Evolutionary conservation across 2,329 filamentous ascomycete species (phyloP).

Genomic region (Albophoma yamanashiensis): DNA sequence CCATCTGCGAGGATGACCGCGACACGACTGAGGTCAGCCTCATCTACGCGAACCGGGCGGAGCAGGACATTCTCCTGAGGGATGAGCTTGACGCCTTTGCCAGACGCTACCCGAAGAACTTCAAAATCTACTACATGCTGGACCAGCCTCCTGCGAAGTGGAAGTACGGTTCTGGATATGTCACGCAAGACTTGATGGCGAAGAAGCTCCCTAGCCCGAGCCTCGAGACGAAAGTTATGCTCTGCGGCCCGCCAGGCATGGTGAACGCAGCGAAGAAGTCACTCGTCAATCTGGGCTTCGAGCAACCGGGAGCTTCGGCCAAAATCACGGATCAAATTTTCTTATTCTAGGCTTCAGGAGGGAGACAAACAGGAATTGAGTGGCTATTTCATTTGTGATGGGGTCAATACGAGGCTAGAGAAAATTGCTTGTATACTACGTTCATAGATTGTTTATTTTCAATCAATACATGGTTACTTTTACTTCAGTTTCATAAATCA

Average conservation of each 20-base stretch:
- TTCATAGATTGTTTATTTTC: neutral
- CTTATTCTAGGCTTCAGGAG: conserved; percentile 26
- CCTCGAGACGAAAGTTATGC: conserved; percentile 38
- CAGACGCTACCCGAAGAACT: conserved; percentile 36
- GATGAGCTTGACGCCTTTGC: conserved; percentile 44
- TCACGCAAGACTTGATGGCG: conserved; percentile 38
- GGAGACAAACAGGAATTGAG: neutral
- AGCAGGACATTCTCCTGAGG: conserved; percentile 49
- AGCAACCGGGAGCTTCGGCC: conserved; percentile 34
- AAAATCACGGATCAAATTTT: conserved; percentile 48
- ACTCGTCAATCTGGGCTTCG: conserved; percentile 37
- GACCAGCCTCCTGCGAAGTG: conserved; percentile 35
- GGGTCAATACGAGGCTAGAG: neutral
- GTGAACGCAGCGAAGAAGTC: conserved; percentile 43
- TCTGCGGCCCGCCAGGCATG: conserved; percentile 54
- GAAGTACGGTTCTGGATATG: conserved; percentile 36
- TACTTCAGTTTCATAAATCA: neutral
- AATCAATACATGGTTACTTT: neutral
- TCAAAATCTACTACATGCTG: conserved; percentile 46
- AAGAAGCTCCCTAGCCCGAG: conserved; percentile 35
- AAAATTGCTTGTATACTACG: neutral
- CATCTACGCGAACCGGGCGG: conserved; percentile 47
- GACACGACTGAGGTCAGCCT: conserved; percentile 47
- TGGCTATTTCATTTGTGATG: neutral
- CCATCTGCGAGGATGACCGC: conserved; percentile 48